Percentiles rank a stretch among this genome's conserved stretches.
phyloP scores from a whole-genome alignment of 2,329 filamentous ascomycete genomes.

The Zymoseptoria passerinii region DNA sequence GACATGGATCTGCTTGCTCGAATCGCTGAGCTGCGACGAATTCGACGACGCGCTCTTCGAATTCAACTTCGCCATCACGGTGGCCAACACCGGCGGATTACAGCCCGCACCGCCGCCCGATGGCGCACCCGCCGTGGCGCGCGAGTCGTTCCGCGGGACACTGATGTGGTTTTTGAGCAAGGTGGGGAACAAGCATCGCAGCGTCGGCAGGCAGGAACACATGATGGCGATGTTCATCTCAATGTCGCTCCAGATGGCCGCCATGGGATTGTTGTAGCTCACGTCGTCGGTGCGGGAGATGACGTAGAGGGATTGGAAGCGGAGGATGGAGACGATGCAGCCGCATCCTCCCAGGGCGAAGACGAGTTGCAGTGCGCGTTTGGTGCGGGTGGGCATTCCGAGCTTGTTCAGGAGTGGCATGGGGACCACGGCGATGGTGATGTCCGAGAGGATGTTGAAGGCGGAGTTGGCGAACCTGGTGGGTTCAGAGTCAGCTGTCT shows the following conservation, averaged over 20 bases:
- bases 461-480: conserved; percentile 30
- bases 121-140: not conserved
- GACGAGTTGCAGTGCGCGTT: conserved; percentile 28
- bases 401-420: conserved; percentile 29
- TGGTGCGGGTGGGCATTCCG: conserved; percentile 27
- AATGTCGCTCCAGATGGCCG: conserved; percentile 30
- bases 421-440: conserved; percentile 29
- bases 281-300: conserved; percentile 21
- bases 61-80: not conserved
- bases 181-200: conserved; percentile 30
- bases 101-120: not conserved
- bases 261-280: conserved; percentile 26
- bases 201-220: conserved; percentile 31
- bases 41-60: not conserved
- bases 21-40: not conserved
- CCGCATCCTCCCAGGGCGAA: conserved; percentile 30
- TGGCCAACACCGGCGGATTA: not conserved
- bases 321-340: conserved; percentile 28
- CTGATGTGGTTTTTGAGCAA: conserved; percentile 19
- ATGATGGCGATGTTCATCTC: conserved; percentile 32
- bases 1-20: not conserved
- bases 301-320: conserved; percentile 24
- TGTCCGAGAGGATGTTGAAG: conserved; percentile 31
- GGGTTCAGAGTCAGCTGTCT: not conserved
- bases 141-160: not conserved